Evolutionary conservation across 1,284 basidiomycete genomes (phyloP), one percentile per base, ranked within the genome.

Genomic region (Earliella scabrosa): DNA sequence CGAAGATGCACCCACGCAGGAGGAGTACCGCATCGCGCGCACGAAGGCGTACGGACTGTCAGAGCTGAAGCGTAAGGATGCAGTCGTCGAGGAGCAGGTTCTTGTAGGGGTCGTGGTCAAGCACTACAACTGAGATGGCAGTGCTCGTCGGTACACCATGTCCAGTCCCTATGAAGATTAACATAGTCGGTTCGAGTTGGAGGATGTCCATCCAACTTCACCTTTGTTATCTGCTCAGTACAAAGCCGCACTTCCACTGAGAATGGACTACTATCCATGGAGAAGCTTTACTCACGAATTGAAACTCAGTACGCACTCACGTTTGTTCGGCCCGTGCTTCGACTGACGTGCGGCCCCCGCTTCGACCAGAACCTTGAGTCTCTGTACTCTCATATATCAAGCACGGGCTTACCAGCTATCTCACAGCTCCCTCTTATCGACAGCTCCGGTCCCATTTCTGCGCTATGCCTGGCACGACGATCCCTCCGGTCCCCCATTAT

Each of bases 71-170:
- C 68, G 64, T 24, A 63, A 64, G 44, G 71, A 74, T 36, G 63
- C 63, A 4, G 66, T 68, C 0, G 65, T 75, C 0, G 77, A 80
- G 56, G 77, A 77, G 60, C 77, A 80, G 56, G 43, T 72, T 14
- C 68, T 80, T 50, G 71, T 70, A 9, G 78, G 78, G 2, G 63
- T 78, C 1, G 53, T 78, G 14, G 76, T 80, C 9, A 74, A 71
- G 58, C 77, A 79, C 50, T 80, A 76, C 64, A 80, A 71, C 51
- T 80, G 14, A 36, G 21, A 4, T 8, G n/a, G 36, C n/a, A n/a
- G n/a, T n/a, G n/a, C n/a, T n/a, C n/a, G 32, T 34, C 13, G 9
- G 32, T 34, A 39, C n/a, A 18, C n/a, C 3, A 2, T 20, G 18
- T n/a, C 10, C 9, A 13, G 20, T 39, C 11, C n/a, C 36, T 10